Base-by-base conservation (phyloP, 2,329 filamentous ascomycete species). In the Dactylellina parvicollis region DNA sequence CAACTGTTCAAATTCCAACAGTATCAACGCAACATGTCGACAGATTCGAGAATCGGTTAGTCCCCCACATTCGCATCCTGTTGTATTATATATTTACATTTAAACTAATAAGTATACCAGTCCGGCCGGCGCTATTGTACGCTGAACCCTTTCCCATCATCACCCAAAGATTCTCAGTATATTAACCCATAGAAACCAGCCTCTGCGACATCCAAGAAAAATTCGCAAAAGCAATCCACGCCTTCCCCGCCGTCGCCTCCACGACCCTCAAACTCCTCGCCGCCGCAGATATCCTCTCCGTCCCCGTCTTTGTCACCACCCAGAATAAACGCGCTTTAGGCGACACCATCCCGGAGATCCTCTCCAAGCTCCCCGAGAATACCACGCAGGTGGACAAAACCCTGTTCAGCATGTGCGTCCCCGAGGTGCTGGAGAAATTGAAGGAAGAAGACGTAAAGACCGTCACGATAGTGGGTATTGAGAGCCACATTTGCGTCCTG, bases 131-230 rank as follows among this genome's bases (percentile, higher is more conserved):
- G 14, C 42, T 72, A 22, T 72, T 72, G 67, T 72, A 72, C 10
- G 57, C 12, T 3, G 20, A 16, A 4, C n/a, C 18, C 36, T 59
- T 77, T 34, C 75, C 76, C 72, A 76, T 74, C 64, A 57, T 57
- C 55, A 8, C 28, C 36, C 20, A 47, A 54, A 20, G 24, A 61
- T 12, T 16, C 57, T 12, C 30, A n/a, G 36, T 5, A 24, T 38
- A 16, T 34, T 34, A 32, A 47, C 7, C 36, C 40, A 36, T 32
- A 55, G 18, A 55, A 7, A 2, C 32, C 75, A 97, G 93, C 79
- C 87, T 98, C 79, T 98, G 94, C 83, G 94, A 98, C 79, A 85
- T 98, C 75, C 94, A 98, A 83, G 94, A 97, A 77, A 96, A 92
- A 81, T 98, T 98, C 82, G 87, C 92, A 74, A 84, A 84, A 7